phyloP scores from a whole-genome alignment of 257 asterid genomes.

The Solanum sitiens region DNA sequence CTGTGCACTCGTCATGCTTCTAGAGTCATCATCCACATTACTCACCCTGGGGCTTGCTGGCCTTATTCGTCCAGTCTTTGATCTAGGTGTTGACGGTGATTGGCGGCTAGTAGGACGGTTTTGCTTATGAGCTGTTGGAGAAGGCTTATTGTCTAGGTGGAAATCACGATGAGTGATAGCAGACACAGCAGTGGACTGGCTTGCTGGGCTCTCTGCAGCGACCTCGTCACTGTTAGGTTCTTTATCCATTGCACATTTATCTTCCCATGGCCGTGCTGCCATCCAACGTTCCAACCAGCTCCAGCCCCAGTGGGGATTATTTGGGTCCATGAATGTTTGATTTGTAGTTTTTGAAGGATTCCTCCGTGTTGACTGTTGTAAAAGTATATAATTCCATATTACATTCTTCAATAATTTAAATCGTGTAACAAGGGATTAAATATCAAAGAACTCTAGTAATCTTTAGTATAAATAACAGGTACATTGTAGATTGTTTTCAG shows the following conservation, averaged over 20 bases:
- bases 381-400: neutral
- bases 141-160: conserved; percentile 10
- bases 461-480: neutral
- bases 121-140: conserved; percentile 30
- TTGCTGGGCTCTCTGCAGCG: conserved; percentile 25
- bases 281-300: conserved; percentile 85
- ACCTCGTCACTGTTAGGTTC: conserved; percentile 24
- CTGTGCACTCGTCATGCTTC: conserved; percentile 45
- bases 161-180: neutral
- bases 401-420: neutral
- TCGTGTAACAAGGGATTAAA: neutral
- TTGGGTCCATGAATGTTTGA: conserved; percentile 61
- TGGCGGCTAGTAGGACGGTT: conserved; percentile 37
- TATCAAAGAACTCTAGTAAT: neutral
- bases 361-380: conserved; percentile 31
- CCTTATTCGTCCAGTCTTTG: conserved; percentile 25
- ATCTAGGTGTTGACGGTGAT: conserved; percentile 60
- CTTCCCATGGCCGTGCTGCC: conserved; percentile 75
- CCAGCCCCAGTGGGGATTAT: conserved; percentile 86
- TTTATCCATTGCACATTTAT: conserved; percentile 27
- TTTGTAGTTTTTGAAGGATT: conserved; percentile 31
- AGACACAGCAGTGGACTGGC: conserved; percentile 7
- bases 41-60: conserved; percentile 27
- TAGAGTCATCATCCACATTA: conserved; percentile 47
- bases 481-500: neutral